Base-by-base conservation (phyloP, 192 early-diverging fungal genomes). In the Coemansia sp. region DNA sequence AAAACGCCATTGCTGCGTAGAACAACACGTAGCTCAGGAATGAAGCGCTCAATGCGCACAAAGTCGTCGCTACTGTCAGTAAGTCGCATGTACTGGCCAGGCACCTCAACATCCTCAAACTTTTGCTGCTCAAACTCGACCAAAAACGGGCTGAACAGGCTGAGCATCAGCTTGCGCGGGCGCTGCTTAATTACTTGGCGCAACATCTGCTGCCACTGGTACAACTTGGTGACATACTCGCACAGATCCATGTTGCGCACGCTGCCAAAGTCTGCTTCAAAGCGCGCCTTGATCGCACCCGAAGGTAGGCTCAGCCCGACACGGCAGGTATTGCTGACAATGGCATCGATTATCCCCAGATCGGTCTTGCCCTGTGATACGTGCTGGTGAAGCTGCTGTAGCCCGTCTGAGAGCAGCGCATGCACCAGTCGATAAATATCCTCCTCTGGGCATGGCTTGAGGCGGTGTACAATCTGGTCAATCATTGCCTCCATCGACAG, bases 41-140 rank as follows among this genome's bases (percentile, higher is more conserved):
- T 74, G 81, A 98, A 98, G 17, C 96, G 87, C 69, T 97, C 95
- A 59, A 99, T 98, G 14, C 92, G 84, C 41, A 98, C 84, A 85
- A 98, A 96, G 69, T 97, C 93, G 61, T 92, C 90, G 74, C 86
- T 91, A 69, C 83, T 90, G 64, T 95, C 79, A 0, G 70, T 85
- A 47, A 98, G 86, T 80, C 91, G 64, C 67, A 96, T 76, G 70
- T 98, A 98, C 74, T 99, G 96, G 6, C 98, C 98, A 14, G 98
- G 98, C 6, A 99, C 87, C 65, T 98, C 96, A n/a, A 99, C 92
- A 57, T 98, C 95, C 64, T 98, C 96, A 69, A 98, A 98, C 72
- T 96, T 97, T 70, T 94, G 91, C 74, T 97, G 93, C 69, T 98
- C 95, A 84, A 99, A 98, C 75, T 99, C 98, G 8, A 92, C 93